These are phyloP conservation scores for Fusarium sterilihyphosum DNA, from an alignment of 2,329 filamentous ascomycete species.

Conservation along the genomic window DNA sequence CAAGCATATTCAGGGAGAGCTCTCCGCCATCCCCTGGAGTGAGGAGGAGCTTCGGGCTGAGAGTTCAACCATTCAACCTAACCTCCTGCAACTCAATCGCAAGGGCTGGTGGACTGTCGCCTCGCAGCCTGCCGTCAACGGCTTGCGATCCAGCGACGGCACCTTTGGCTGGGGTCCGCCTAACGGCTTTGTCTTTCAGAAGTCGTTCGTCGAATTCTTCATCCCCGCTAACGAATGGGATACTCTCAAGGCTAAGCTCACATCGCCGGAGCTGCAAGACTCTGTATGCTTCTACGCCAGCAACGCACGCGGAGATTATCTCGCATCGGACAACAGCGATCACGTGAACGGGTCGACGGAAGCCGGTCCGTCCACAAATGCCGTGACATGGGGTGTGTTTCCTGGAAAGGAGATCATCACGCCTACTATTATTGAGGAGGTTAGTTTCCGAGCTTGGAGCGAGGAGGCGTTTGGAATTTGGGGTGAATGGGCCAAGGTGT, in stretches of 20 bases:
- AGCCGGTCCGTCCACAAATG: slow-evolving; percentile 74
- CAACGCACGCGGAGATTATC: slow-evolving; percentile 81
- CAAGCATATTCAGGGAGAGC: slow-evolving; percentile 80
- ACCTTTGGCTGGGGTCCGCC: slow-evolving; percentile 94
- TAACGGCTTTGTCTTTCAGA: slow-evolving; percentile 96
- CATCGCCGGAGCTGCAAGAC: slow-evolving; percentile 66
- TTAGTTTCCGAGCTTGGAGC: slow-evolving; percentile 91
- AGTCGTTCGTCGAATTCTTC: slow-evolving; percentile 98
- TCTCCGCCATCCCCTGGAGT: slow-evolving; percentile 90
- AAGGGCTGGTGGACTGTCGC: slow-evolving; percentile 97
- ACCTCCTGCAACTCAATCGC: slow-evolving; percentile 79
- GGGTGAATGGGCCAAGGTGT: slow-evolving; percentile 91
- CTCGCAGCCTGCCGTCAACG: slow-evolving; percentile 93
- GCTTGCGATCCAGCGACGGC: slow-evolving; percentile 76
- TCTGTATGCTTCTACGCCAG: slow-evolving; percentile 88
- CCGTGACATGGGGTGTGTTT: slow-evolving; percentile 97
- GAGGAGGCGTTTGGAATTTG: slow-evolving; percentile 98
- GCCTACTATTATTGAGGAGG: slow-evolving; percentile 95
- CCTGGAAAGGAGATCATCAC: slow-evolving; percentile 95
- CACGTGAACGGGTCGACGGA: slow-evolving; percentile 43
- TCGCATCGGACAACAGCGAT: slow-evolving; percentile 69
- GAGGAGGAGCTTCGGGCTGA: slow-evolving; percentile 89
- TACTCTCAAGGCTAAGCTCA: slow-evolving; percentile 70
- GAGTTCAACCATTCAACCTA: slow-evolving; percentile 80
- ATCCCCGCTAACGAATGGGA: slow-evolving; percentile 78